Evolutionary conservation across 257 asterid genomes (phyloP).

Genomic region (Solanum chiquidenum): DNA sequence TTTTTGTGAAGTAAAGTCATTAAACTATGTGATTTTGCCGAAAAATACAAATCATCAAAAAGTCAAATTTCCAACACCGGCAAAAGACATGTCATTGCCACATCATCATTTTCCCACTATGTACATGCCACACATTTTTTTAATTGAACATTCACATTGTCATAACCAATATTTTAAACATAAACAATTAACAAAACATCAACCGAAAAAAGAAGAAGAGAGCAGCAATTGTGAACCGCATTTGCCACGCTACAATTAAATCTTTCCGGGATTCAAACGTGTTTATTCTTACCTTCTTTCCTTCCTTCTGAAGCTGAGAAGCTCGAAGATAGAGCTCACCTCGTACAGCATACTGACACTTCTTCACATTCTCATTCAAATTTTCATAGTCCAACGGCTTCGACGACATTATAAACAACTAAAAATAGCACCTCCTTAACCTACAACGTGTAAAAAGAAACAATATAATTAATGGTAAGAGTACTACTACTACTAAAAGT

Average conservation of each 20-base stretch:
- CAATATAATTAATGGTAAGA: not conserved
- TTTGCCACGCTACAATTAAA: not conserved
- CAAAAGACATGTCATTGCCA: not conserved
- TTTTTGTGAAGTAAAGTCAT: not conserved
- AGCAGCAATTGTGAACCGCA: not conserved
- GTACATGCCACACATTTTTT: too few species aligned
- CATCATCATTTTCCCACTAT: not conserved
- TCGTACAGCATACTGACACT: conserved; percentile 93
- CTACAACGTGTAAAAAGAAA: not conserved
- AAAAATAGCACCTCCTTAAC: not conserved
- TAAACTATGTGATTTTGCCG: not conserved
- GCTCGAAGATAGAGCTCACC: conserved; percentile 99
- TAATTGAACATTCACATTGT: not conserved
- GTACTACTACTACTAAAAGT: not conserved
- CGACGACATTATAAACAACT: conserved; percentile 30
- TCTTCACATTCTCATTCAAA: conserved; percentile 89
- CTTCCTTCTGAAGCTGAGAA: conserved; percentile 96
- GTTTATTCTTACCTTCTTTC: conserved; percentile 54
- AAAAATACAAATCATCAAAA: not conserved
- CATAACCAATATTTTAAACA: too few species aligned
- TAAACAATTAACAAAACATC: not conserved
- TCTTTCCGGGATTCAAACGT: accelerated
- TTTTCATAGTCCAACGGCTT: conserved; percentile 81
- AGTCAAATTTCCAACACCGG: not conserved
- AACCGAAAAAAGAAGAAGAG: too few species aligned